These are phyloP conservation scores for sunflower (Helianthus annuus) DNA, from an alignment of 129 eudicot species.

Conservation along the genomic window DNA sequence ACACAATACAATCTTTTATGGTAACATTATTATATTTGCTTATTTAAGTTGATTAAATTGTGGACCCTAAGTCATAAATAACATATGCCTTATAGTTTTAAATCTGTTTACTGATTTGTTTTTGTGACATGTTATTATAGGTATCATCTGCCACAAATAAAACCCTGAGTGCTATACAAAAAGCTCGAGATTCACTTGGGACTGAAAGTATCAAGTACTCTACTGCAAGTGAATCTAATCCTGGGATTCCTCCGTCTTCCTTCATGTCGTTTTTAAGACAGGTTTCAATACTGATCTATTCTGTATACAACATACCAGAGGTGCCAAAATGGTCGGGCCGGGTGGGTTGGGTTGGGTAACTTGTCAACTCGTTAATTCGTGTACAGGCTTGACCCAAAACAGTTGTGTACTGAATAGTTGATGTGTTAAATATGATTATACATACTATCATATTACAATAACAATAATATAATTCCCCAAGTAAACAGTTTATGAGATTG, in stretches of 20 bases:
- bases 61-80: slow-evolving; percentile 7
- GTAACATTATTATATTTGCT: slow-evolving; percentile 1
- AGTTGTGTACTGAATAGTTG: neutral
- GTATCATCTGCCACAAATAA: slow-evolving; percentile 52
- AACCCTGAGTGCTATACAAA: slow-evolving; percentile 58
- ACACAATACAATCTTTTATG: neutral
- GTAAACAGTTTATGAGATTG: neutral
- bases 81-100: neutral
- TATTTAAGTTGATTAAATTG: slow-evolving; percentile 6
- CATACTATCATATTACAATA: neutral
- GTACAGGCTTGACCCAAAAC: slow-evolving; percentile 6
- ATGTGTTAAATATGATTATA: neutral
- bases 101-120: neutral
- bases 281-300: slow-evolving; percentile 41
- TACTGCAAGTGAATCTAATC: slow-evolving; percentile 72
- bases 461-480: neutral
- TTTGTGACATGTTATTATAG: slow-evolving; percentile 32
- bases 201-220: slow-evolving; percentile 52
- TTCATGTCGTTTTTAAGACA: slow-evolving; percentile 78
- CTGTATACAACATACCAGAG: neutral
- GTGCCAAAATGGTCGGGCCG: slow-evolving; percentile 3
- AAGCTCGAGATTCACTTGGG: slow-evolving; percentile 67
- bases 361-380: slow-evolving; percentile 4
- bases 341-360: neutral
- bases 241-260: slow-evolving; percentile 97